Evolutionary conservation across 192 early-diverging fungal species (phyloP), one percentile per base, ranked within the genome.

Genomic region (Spinellus fusiger): DNA sequence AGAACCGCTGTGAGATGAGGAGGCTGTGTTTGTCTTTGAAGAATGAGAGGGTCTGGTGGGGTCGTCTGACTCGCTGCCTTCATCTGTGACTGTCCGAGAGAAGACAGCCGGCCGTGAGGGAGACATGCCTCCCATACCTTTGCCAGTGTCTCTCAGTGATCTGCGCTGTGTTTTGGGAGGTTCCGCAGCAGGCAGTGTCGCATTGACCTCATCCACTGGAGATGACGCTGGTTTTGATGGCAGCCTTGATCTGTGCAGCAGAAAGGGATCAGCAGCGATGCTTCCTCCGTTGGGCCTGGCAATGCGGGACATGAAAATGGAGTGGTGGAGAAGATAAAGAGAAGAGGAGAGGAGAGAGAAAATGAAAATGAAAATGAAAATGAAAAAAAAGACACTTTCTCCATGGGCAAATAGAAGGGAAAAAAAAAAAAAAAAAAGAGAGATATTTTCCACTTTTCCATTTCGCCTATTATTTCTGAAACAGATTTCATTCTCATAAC

Each of bases 291-390:
- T 44, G 10, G 18, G 40, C 18, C 40, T 44, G 10, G 40, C 40
- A 44, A 44, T 44, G 40, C 40, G 40, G 40, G 40, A 44, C 40
- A 44, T 44, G n/a, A n/a, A n/a, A n/a, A n/a, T n/a, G n/a, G n/a
- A n/a, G n/a, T n/a, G n/a, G n/a, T n/a, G n/a, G n/a, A n/a, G n/a
- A n/a, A n/a, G n/a, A n/a, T n/a, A n/a, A n/a, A n/a, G n/a, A n/a
- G n/a, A n/a, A n/a, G n/a, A n/a, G n/a, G n/a, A n/a, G n/a, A n/a
- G n/a, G n/a, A n/a, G n/a, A n/a, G n/a, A n/a, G n/a, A n/a, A n/a
- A n/a, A n/a, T n/a, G n/a, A n/a, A n/a, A n/a, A n/a, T n/a, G n/a
- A n/a, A n/a, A n/a, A n/a, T n/a, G n/a, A n/a, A n/a, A n/a, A n/a
- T n/a, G n/a, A n/a, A n/a, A n/a, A n/a, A n/a, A n/a, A n/a, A n/a